Evolutionary conservation across 2,329 filamentous ascomycete species (phyloP), one percentile per base, ranked within the genome.

Genomic region (Penicillium italicum): DNA sequence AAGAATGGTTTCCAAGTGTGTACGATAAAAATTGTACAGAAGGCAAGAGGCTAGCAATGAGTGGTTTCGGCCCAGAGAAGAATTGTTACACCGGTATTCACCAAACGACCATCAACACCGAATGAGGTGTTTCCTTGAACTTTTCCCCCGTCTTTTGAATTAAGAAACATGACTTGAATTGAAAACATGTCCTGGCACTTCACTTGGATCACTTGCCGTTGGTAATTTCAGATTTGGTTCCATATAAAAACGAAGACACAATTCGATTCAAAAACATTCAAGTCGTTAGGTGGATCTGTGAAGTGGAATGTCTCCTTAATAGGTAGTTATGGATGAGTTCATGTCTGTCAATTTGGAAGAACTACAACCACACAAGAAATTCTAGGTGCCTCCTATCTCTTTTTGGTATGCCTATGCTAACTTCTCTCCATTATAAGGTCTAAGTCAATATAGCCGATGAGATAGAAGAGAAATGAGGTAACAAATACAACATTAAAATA

Each of bases 1-100:
- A 59, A 69, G 48, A 49, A 46, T 37, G 55, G 49, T 47, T 62
- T 55, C 58, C 46, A 59, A 54, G 61, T 53, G 63, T 72, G 70
- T 72, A 72, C 67, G 69, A 72, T 71, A 72, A 56, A 67, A 56
- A 67, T 58, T 72, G 70, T 72, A 72, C 69, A 72, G 69, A 59
- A 63, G 63, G 57, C 57, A 57, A 57, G 59, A 62, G 53, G 20
- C 40, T 40, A 59, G 61, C 24, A 52, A 48, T 34, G 42, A 41
- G 50, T 28, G 55, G 49, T 41, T 51, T 53, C 50, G 47, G 54
- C 41, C 55, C 36, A 55, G 47, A 53, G 47, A 46, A 48, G 37
- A 56, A 57, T 53, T 47, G 46, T 52, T 59, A 60, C 43, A 58
- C 51, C 40, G 53, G 37, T 53, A 50, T 50, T 33, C 38, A 49